A percentile compares a stretch with the other conserved stretches of the same genome.
Conservation (phyloP, 768 basidiomycete species). For the Termitomyces sp. region DNA sequence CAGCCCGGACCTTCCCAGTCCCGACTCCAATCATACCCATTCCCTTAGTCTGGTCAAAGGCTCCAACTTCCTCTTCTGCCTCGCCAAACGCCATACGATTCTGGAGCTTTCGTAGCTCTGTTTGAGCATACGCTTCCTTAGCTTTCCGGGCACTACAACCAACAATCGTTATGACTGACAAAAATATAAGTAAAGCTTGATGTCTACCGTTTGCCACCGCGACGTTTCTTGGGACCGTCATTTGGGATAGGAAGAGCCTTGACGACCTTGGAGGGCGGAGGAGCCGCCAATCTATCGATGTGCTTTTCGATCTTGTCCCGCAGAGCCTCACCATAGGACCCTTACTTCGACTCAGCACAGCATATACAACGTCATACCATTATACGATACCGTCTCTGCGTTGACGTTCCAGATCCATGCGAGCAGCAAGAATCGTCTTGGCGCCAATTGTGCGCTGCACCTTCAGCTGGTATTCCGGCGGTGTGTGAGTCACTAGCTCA, state of each 20-base stretch:
- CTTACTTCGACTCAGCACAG: constrained; percentile 24
- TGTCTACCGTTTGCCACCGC: constrained; percentile 86
- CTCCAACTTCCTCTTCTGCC: constrained; percentile 92
- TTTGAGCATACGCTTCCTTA: constrained; percentile 97
- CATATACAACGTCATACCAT: not conserved
- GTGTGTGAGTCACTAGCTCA: constrained; percentile 78
- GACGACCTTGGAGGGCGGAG: constrained; percentile 87
- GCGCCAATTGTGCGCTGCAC: constrained; percentile 92
- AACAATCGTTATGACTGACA: not conserved
- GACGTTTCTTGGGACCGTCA: constrained; percentile 92
- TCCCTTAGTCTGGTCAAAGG: constrained; percentile 97
- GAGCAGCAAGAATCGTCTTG: constrained; percentile 82
- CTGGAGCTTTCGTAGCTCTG: constrained; percentile 93
- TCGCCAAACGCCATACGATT: constrained; percentile 96
- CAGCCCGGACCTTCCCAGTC: constrained; percentile 87
- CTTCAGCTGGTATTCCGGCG: constrained; percentile 85
- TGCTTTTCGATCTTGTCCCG: constrained; percentile 90
- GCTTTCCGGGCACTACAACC: constrained; percentile 80
- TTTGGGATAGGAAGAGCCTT: constrained; percentile 94
- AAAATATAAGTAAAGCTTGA: not conserved
- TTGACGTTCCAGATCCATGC: constrained; percentile 90
- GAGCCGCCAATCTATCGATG: constrained; percentile 86
- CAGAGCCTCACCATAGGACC: constrained; percentile 74
- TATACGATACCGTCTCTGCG: constrained; percentile 63
- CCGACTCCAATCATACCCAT: constrained; percentile 92